Evolutionary conservation across 768 basidiomycete genomes (phyloP), one percentile per base, ranked within the genome.

Genomic region (Termitomyces sp.): DNA sequence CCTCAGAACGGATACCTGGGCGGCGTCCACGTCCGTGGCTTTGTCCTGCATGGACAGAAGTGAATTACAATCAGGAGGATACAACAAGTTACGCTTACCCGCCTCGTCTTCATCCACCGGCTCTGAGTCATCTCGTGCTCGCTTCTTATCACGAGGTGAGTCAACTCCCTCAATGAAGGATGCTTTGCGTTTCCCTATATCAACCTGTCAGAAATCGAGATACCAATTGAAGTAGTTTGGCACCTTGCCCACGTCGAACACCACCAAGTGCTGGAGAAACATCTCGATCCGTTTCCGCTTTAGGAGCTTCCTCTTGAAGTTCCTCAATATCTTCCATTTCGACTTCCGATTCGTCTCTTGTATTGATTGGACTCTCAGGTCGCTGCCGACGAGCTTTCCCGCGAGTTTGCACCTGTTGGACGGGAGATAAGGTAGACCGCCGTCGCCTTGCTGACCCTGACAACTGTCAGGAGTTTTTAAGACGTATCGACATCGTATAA

Each of bases 71-170:
- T 3, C n/a, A n/a, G n/a, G 38, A 39, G 7, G 11, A 44, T 32
- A 35, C 22, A n/a, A 3, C 9, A 18, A 36, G 42, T 32, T 33
- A 13, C 18, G 50, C 68, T 57, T 68, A 82, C 85, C 75, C 67
- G 78, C 75, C 35, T 90, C 90, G 38, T 88, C 88, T 44, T 89
- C 89, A 5, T 88, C 87, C 1, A 76, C 76, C 11, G 84, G 82
- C 66, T 88, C 87, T 0, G 88, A 90, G 32, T 87, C 87, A 65
- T 89, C 89, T n/a, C 89, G 78, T 4, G 70, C 53, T 46, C 85
- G 79, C 71, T 90, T 90, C 59, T 73, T 79, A 18, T 86, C 84
- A 22, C 81, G 80, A 18, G 76, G 75, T 49, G 78, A 73, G 67
- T 82, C 80, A 15, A 73, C 62, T n/a, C 69, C 72, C 59, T 84